Evolutionary conservation across 208 protist genomes (phyloP).

Genomic region (Novymonas esmeraldas): DNA sequence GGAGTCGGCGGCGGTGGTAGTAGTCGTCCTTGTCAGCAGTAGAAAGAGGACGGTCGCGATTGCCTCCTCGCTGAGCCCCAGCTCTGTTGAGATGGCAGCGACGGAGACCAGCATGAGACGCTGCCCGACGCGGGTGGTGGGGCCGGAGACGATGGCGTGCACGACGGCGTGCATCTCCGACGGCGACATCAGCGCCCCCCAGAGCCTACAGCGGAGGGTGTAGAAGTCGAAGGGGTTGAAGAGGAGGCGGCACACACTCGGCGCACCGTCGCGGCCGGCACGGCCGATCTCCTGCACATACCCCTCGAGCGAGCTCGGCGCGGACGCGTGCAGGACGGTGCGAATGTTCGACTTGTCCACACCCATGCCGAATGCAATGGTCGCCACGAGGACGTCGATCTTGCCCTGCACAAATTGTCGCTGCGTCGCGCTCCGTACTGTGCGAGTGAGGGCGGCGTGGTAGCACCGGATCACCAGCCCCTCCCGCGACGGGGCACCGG

Average conservation of each 20-base stretch:
- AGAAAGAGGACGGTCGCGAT: conserved; percentile 86
- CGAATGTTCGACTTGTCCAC: conserved; percentile 98
- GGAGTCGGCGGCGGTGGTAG: background rate
- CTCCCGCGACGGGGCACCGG: too few relatives aligned
- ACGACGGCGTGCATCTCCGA: conserved; percentile 66
- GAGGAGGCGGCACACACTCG: conserved; percentile 74
- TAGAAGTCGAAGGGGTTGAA: conserved; percentile 95
- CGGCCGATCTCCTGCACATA: conserved; percentile 98
- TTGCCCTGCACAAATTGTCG: conserved; percentile 83
- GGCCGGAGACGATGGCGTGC: conserved; percentile 41
- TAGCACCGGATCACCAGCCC: conserved; percentile 69
- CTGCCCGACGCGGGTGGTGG: conserved; percentile 50
- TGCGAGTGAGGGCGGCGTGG: conserved; percentile 68
- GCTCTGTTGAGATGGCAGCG: conserved; percentile 53
- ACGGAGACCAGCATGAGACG: conserved; percentile 61
- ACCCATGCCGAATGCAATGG: conserved; percentile 98
- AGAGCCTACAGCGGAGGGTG: conserved; percentile 85
- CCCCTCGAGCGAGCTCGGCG: conserved; percentile 95
- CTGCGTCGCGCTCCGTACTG: conserved; percentile 68
- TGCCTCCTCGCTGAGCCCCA: conserved; percentile 67
- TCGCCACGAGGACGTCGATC: conserved; percentile 95
- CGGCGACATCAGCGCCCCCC: conserved; percentile 57
- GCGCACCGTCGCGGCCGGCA: conserved; percentile 94
- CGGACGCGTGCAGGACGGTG: conserved; percentile 95
- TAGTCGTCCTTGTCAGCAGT: conserved; percentile 43